Evolutionary conservation across 2,329 filamentous ascomycete genomes (phyloP), one percentile per base, ranked within the genome.

Genomic region (Venturia effusa): DNA sequence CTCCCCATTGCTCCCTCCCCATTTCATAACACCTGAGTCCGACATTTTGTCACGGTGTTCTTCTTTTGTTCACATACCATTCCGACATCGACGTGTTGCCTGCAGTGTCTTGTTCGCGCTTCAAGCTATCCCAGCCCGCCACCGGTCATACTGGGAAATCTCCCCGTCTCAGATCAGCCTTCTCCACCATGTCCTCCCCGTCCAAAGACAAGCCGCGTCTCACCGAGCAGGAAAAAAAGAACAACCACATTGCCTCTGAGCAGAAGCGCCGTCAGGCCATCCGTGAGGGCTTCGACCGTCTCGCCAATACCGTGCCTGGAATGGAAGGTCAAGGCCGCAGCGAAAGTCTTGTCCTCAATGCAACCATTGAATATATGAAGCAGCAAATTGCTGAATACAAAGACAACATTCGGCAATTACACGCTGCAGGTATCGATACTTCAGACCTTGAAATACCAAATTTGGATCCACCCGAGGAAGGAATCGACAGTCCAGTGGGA

Each of bases 241-340:
- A 83, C 70, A 89, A 90, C 71, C 87, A 89, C 75, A 89, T 89
- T 69, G 83, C 84, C 30, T 88, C 85, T 4, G 83, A 85, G 72
- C 81, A 84, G 70, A 85, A 88, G 74, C 84, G 86, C 41, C 84
- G 86, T 55, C 83, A 86, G 64, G 89, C 88, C 17, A 96, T 96
- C 68, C 83, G 92, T 59, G 86, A 90, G 65, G 90, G 89, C 64
- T 96, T 95, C 73, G 90, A 96, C 74, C 83, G 86, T 40, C 82
- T 96, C 32, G 89, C 89, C 19, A 84, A 87, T 62, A 81, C 95
- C 39, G 90, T 96, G 0, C 92, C 92, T 0, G 90, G 89, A 0
- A 81, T 95, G 62, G 84, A 90, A 69, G 92, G 92, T 0, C 88
- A 92, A 71, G 92, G 89, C 0, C 85, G 91, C 57, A 94, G 90